A percentile compares a stretch with the other conserved stretches of the same genome.
Conservation (phyloP, 1,284 basidiomycete species). For the Tylopilus sp. region DNA sequence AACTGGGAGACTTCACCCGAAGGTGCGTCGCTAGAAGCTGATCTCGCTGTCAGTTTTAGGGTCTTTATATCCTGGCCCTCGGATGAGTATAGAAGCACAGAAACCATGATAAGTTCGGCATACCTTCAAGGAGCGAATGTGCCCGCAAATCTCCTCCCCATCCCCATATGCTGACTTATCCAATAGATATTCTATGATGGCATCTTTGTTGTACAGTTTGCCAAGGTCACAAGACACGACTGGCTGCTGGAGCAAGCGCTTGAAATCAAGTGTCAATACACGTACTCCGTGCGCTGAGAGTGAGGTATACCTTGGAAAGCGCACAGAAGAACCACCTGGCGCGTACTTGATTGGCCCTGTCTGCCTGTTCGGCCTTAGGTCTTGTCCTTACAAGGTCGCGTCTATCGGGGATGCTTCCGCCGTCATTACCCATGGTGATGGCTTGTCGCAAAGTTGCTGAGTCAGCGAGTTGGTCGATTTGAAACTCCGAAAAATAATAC, state of each 20-base stretch:
- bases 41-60: slow-evolving; percentile 74
- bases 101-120: slow-evolving; percentile 20
- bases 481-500: slow-evolving; percentile 5
- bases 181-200: slow-evolving; percentile 82
- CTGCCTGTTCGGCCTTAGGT: slow-evolving; percentile 78
- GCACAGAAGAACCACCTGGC: slow-evolving; percentile 92
- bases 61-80: slow-evolving; percentile 72
- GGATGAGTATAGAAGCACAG: neutral
- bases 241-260: slow-evolving; percentile 82
- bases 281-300: no score
- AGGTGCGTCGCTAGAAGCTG: slow-evolving; percentile 44
- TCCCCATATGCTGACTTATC: slow-evolving; percentile 78
- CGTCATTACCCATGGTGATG: slow-evolving; percentile 74
- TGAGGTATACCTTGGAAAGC: slow-evolving; percentile 77
- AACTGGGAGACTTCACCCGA: slow-evolving; percentile 57
- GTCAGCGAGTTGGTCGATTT: neutral
- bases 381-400: slow-evolving; percentile 74
- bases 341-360: slow-evolving; percentile 80
- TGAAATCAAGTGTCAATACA: slow-evolving; percentile 8
- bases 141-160: slow-evolving; percentile 80
- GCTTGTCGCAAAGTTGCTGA: slow-evolving; percentile 2
- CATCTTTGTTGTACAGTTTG: slow-evolving; percentile 92
- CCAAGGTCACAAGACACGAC: slow-evolving; percentile 87
- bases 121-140: slow-evolving; percentile 86
- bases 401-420: slow-evolving; percentile 82